A percentile compares a stretch with the other conserved stretches of the same genome.
phyloP scores from a whole-genome alignment of 306 rosid species.

The Fagus sylvatica region DNA sequence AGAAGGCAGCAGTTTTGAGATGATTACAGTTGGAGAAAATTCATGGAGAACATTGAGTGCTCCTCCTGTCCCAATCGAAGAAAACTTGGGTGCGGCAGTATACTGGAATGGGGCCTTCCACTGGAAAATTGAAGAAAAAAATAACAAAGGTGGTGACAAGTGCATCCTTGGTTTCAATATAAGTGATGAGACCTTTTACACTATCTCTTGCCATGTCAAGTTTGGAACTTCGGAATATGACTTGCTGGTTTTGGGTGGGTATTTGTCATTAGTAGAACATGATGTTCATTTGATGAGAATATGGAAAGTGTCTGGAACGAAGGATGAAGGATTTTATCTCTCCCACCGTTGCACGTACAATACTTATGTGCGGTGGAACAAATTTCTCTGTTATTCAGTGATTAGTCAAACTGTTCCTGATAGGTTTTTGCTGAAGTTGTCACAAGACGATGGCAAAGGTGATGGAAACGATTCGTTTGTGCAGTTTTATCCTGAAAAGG shows the following conservation, averaged over 20 bases:
- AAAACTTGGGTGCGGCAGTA: neutral
- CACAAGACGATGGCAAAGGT: neutral
- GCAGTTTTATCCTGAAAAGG: neutral
- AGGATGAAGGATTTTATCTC: neutral
- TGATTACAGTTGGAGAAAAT: neutral
- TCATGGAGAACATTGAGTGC: neutral
- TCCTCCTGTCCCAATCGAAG: neutral
- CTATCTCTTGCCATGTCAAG: neutral
- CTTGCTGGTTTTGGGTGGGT: neutral
- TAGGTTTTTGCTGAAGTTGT: neutral
- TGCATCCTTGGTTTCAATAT: neutral
- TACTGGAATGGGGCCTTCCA: neutral
- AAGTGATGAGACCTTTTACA: neutral
- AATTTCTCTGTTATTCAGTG: neutral
- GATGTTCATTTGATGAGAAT: neutral
- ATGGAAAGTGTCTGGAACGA: neutral
- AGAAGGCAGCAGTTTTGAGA: neutral
- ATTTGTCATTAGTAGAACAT: neutral
- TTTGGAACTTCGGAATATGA: neutral
- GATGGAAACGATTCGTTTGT: neutral
- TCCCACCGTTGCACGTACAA: neutral
- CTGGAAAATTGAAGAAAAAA: neutral
- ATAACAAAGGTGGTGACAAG: neutral
- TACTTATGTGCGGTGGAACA: neutral
- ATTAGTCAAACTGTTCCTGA: neutral